Conservation (phyloP, 176 grass and related monocot species). For the Aegilops tauschii region DNA sequence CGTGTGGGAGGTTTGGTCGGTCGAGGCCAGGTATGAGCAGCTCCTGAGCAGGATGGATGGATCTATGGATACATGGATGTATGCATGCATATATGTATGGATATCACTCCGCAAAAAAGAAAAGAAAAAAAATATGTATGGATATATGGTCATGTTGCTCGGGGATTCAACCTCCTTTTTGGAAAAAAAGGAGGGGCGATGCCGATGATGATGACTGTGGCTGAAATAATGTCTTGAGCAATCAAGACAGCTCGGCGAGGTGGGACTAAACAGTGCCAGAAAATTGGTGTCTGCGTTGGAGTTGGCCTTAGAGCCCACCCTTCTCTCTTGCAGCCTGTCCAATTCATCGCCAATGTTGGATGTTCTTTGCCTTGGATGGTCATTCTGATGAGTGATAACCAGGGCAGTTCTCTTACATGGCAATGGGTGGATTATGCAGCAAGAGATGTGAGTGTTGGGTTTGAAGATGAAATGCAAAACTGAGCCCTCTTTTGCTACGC, state of each 20-base stretch:
- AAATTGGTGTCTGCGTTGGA: no score
- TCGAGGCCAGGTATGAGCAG: not conserved
- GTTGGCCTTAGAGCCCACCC: not conserved
- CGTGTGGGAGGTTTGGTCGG: not conserved
- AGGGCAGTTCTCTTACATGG: not conserved
- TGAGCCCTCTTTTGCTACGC: not conserved
- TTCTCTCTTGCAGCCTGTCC: not conserved
- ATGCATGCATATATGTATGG: no score
- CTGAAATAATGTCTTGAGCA: not conserved
- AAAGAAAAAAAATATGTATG: no score
- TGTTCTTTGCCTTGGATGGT: slow-evolving; percentile 17
- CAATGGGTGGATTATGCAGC: not conserved
- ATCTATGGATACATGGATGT: not conserved
- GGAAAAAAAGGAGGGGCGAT: no score
- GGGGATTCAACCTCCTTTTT: no score
- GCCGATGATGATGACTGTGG: not conserved
- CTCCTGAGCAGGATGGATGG: not conserved
- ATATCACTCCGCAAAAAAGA: no score
- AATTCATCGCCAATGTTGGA: not conserved
- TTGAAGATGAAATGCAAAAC: not conserved
- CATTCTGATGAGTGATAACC: not conserved
- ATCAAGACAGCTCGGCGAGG: not conserved
- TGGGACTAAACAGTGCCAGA: not conserved
- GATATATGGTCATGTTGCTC: no score
- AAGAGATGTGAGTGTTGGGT: not conserved